Evolutionary conservation across 2,329 filamentous ascomycete species (phyloP), one percentile per base, ranked within the genome.

Genomic region (Aspergillus felis): DNA sequence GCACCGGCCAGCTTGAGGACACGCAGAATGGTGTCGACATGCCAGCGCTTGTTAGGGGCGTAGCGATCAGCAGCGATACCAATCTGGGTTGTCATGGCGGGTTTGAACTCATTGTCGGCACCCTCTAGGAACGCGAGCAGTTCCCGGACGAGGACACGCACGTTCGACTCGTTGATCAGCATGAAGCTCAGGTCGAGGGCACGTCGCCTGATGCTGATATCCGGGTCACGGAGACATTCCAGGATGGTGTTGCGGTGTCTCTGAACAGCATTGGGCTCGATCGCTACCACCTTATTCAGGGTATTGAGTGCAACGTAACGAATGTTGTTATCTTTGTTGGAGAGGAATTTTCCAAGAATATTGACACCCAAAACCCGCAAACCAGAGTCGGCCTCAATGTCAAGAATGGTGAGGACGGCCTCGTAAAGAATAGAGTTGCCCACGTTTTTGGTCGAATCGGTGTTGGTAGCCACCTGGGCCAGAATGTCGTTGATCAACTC

Each of bases 291-390:
- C 76, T 97, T 97, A 78, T 97, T 95, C 51, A 99, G 81, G 0
- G 94, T 99, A 76, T 99, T 99, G 53, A 99, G 81, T 20, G 94
- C 94, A 53, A 99, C 94, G 71, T 99, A 99, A 74, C 94, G 89
- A 68, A 99, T 99, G 72, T 99, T 99, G 81, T 99, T 99, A 77
- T 99, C 94, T 66, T 93, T 88, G 79, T 99, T 99, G n/a, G 92
- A 88, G 61, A 99, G 78, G 78, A 99, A 99, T 73, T 97, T 99
- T 72, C 95, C 94, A 25, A 99, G 85, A 64, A 99, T 99, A 72
- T 99, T 99, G 66, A 99, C 94, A 69, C 94, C 94, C 27, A 99
- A 83, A 24, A 99, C 94, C 52, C 95, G 84, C 61, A 99, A 79
- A 38, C 94, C 93, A 9, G 94, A 96, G 71, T 99, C 95, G 24